Evolutionary conservation across 495 filamentous ascomycete genomes (phyloP).

Genomic region (Hypoxylon fragiforme): DNA sequence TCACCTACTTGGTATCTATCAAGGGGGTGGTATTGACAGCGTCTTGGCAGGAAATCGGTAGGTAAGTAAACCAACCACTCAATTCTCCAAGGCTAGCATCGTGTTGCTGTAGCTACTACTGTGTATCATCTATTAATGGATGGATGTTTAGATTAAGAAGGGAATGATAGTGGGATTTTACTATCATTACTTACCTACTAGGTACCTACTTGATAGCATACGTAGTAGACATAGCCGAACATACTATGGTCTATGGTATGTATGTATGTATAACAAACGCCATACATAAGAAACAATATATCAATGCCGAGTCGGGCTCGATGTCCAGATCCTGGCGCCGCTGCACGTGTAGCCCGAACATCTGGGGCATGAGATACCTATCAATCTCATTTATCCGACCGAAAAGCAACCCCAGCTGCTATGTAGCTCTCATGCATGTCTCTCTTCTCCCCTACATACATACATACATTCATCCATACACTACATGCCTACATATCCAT

Average conservation of each 20-base stretch:
- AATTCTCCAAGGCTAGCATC: too few species aligned
- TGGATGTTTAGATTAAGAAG: background rate
- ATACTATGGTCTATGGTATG: too few species aligned
- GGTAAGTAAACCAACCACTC: too few species aligned
- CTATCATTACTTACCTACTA: background rate
- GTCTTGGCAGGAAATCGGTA: slow-evolving; percentile 7
- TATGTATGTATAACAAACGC: slow-evolving; percentile 10
- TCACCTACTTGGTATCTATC: too few species aligned
- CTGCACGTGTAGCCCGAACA: background rate
- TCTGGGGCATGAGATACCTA: slow-evolving; percentile 1
- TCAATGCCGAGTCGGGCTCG: slow-evolving; percentile 1
- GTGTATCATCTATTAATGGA: background rate
- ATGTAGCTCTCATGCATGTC: too few species aligned
- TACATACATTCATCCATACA: too few species aligned
- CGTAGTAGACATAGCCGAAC: too few species aligned
- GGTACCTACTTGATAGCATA: background rate
- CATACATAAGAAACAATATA: slow-evolving; percentile 19
- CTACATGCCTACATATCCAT: too few species aligned
- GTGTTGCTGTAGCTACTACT: too few species aligned
- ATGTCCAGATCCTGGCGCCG: slow-evolving; percentile 1
- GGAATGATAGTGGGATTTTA: background rate
- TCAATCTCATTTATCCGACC: too few species aligned
- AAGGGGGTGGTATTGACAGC: slow-evolving; percentile 1
- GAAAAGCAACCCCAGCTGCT: too few species aligned
- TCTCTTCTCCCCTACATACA: too few species aligned